Evolutionary conservation across 108 stramenopile genomes (phyloP), one percentile per base, ranked within the genome.

Genomic region (Cylindrotheca fusiformis): DNA sequence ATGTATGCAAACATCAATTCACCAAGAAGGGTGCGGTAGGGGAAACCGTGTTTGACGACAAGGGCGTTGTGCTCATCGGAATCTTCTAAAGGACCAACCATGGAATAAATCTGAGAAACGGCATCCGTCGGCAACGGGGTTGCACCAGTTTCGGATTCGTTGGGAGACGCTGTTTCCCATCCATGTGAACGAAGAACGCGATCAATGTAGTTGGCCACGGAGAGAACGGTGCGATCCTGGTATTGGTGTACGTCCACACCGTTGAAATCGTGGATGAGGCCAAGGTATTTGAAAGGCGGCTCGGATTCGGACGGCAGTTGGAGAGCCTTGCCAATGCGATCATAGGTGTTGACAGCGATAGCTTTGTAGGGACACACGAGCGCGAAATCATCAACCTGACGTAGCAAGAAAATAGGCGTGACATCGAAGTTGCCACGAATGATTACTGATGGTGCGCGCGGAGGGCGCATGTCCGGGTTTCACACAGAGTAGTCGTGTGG

Each of bases 371-470:
- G n/a, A n/a, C n/a, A n/a, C n/a, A n/a, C n/a, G 10, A 3, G 49
- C 32, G 30, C 48, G 28, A 75, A 76, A 48, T 84, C 77, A 48
- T 84, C 79, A 0, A 80, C 76, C 28, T 84, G 83, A 1, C 79
- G 69, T 0, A 55, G 47, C 14, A 84, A 44, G 18, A 84, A n/a
- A n/a, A n/a, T n/a, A n/a, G n/a, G n/a, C n/a, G n/a, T n/a, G n/a
- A n/a, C n/a, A n/a, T n/a, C n/a, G 33, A 62, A 28, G 36, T 36
- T 32, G 29, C 32, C 70, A 48, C 54, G 57, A n/a, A n/a, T n/a
- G n/a, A n/a, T n/a, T n/a, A n/a, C n/a, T n/a, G n/a, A n/a, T n/a
- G n/a, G n/a, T n/a, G n/a, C n/a, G n/a, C n/a, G n/a, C n/a, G n/a
- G n/a, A n/a, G n/a, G n/a, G n/a, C n/a, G n/a, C n/a, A n/a, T n/a